phyloP scores from a whole-genome alignment of 139 green algal genomes.

The Picochlorum sp. region DNA sequence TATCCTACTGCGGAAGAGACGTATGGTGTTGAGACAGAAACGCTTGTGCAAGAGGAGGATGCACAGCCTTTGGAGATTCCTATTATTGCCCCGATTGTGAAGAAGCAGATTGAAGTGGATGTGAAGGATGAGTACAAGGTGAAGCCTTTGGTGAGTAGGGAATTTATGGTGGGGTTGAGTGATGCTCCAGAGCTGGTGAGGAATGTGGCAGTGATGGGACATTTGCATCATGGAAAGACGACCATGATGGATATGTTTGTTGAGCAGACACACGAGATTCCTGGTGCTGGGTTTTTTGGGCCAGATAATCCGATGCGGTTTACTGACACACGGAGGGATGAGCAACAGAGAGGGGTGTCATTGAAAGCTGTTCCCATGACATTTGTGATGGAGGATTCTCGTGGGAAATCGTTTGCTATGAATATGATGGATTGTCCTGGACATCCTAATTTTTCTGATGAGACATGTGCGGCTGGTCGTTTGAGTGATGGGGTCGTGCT shows the following conservation, averaged over 20 bases:
- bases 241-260: conserved; percentile 96
- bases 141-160: conserved; percentile 42
- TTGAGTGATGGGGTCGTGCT: conserved; percentile 79
- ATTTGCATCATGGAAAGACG: conserved; percentile 98
- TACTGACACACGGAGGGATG: conserved; percentile 93
- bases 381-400: conserved; percentile 70
- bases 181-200: conserved; percentile 77
- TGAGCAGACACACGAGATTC: conserved; percentile 76
- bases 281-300: conserved; percentile 24
- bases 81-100: conserved; percentile 84
- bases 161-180: conserved; percentile 65
- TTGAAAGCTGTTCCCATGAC: conserved; percentile 92
- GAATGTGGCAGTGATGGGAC: conserved; percentile 85
- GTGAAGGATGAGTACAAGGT: conserved; percentile 41
- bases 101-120: conserved; percentile 53
- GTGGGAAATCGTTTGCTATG: conserved; percentile 79
- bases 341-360: conserved; percentile 83
- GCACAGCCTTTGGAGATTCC: conserved; percentile 93
- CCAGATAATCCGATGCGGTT: conserved; percentile 59
- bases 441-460: conserved; percentile 97
- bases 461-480: conserved; percentile 76
- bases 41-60: conserved; percentile 96
- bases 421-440: conserved; percentile 82
- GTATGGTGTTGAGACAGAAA: conserved; percentile 85
- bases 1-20: conserved; percentile 93